Base-by-base conservation (phyloP, 108 stramenopile genomes). In the Fragilariopsis cylindrus region DNA sequence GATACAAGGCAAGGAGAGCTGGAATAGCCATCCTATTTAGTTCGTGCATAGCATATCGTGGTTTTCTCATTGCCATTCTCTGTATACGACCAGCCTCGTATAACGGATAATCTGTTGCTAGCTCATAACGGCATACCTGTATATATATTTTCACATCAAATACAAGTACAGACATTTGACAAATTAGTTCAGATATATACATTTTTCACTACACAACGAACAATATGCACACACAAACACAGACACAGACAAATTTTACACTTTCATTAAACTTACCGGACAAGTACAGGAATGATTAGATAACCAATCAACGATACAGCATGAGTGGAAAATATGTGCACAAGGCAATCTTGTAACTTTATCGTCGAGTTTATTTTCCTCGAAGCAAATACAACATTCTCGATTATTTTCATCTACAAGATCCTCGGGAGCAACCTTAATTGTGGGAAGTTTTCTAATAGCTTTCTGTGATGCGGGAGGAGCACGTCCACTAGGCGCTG, bases 351-450 rank as follows among this genome's bases (percentile, higher is more conserved):
- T 81, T 21, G 67, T 60, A 1, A 82, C 84, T 19, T 58, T 74
- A n/a, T 74, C 82, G 58, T 54, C 77, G 67, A 76, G 62, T 16
- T 68, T 78, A 75, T 78, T 76, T 30, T 70, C 60, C 74, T 91
- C 94, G 47, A 95, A 75, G 75, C 94, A 95, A 46, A 95, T 82
- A 71, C 90, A 90, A 77, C 94, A 95, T 68, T 92, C 88, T 50
- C 85, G 82, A 69, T 91, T 91, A 65, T 57, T 70, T 21, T 77
- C 74, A 73, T 91, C 90, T n/a, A 83, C 73, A 48, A 92, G 66
- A 74, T 92, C 90, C 65, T 88, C 83, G 2, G 82, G 77, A 19
- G 78, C 15, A 9, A 92, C 87, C 3, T 40, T 8, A 58, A 92
- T 82, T 21, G 68, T 81, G 3, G 75, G 80, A 18, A 76, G 54